A percentile compares a stretch with the other conserved stretches of the same genome.
Conservation (phyloP, 306 rosid species). For the Herpetospermum pedunculosum region DNA sequence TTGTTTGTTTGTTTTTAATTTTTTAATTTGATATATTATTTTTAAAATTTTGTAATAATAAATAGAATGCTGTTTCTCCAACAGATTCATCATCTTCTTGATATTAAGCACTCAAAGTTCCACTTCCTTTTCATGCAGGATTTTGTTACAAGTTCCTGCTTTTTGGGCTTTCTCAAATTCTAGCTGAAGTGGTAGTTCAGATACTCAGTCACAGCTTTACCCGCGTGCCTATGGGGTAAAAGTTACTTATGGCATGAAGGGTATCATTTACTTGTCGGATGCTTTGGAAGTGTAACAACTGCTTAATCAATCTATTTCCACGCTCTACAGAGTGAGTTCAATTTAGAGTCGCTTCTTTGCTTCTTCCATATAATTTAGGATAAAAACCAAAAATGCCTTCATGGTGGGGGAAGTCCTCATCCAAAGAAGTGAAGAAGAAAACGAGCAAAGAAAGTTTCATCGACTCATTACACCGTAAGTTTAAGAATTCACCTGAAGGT, state of each 20-base stretch:
- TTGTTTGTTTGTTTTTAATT: not conserved
- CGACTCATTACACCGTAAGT: constrained; percentile 58
- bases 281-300: constrained; percentile 6
- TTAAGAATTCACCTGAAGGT: constrained; percentile 65
- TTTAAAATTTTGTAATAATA: not conserved
- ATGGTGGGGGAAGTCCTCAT: constrained; percentile 84
- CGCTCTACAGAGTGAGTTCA: constrained; percentile 1
- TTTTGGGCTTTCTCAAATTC: constrained; percentile 6
- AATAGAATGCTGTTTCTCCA: not conserved
- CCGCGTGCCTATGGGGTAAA: constrained; percentile 17
- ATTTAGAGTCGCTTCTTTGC: not conserved
- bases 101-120: constrained; percentile 14
- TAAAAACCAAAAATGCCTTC: constrained; percentile 53
- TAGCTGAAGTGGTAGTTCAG: constrained; percentile 13
- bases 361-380: not conserved
- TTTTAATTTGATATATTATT: not conserved
- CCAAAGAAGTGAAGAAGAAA: constrained; percentile 88
- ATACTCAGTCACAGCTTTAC: constrained; percentile 10
- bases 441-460: constrained; percentile 67
- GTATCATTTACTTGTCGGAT: constrained; percentile 11
- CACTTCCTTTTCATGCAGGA: constrained; percentile 32
- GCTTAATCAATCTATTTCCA: constrained; percentile 4
- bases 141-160: constrained; percentile 3
- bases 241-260: constrained; percentile 16
- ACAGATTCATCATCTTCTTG: not conserved